Evolutionary conservation across 2,329 filamentous ascomycete genomes (phyloP).

Genomic region (Diplodia sapinea): DNA sequence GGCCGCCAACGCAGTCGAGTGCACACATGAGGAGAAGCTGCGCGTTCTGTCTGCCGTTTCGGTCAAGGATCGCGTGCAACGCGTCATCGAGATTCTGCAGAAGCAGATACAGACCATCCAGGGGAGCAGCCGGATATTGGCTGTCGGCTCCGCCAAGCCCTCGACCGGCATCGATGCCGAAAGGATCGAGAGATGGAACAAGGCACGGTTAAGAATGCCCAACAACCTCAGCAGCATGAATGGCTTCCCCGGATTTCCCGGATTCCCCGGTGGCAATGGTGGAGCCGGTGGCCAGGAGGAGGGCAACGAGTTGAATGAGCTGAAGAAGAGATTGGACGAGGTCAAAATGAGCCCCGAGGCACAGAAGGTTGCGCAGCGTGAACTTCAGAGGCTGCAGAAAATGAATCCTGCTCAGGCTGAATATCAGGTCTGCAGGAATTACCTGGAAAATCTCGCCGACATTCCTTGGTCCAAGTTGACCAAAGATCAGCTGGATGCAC

Average conservation of each 20-base stretch:
- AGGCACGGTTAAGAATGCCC: constrained; percentile 32
- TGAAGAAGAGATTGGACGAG: constrained; percentile 84
- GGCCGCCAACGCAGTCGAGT: constrained; percentile 87
- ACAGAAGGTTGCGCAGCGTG: constrained; percentile 86
- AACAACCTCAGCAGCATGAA: constrained; percentile 34
- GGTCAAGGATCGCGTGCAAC: constrained; percentile 76
- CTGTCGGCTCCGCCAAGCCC: constrained; percentile 68
- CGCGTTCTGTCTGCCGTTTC: constrained; percentile 82
- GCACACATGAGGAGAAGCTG: constrained; percentile 88
- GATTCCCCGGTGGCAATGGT: constrained; percentile 53
- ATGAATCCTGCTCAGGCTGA: constrained; percentile 97
- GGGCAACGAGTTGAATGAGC: constrained; percentile 85
- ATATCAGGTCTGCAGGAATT: constrained; percentile 90
- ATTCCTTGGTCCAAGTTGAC: constrained; percentile 90
- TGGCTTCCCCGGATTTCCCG: constrained; percentile 48
- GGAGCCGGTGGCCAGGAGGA: constrained; percentile 74
- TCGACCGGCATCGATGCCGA: constrained; percentile 51
- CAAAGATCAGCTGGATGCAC: constrained; percentile 81
- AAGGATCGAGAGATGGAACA: constrained; percentile 44
- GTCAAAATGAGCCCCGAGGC: constrained; percentile 84
- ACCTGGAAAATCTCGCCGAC: constrained; percentile 90
- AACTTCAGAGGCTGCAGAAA: constrained; percentile 85
- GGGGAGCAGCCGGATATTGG: constrained; percentile 83
- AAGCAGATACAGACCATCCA: constrained; percentile 84
- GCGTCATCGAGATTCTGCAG: constrained; percentile 82